Percentiles rank a stretch among this genome's conserved stretches.
phyloP scores from a whole-genome alignment of 768 basidiomycete genomes.

The Roridomyces roridus region DNA sequence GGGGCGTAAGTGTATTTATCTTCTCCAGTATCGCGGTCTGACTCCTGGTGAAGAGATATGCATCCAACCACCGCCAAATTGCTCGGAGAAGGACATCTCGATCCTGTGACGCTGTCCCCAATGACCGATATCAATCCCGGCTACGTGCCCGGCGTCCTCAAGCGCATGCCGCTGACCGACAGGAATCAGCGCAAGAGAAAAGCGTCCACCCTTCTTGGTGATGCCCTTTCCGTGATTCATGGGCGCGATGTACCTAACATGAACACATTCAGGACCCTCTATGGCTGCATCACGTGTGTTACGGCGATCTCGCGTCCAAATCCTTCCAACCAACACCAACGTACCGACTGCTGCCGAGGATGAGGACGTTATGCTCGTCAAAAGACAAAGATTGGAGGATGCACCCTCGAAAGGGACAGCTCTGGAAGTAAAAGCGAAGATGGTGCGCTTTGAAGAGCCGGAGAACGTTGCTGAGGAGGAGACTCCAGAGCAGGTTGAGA shows the following conservation, averaged over 20 bases:
- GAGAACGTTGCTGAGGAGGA: constrained; percentile 26
- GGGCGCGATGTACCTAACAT: background rate
- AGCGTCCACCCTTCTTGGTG: constrained; percentile 68
- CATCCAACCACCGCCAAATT: constrained; percentile 66
- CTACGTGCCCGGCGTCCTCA: constrained; percentile 60
- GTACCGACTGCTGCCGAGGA: constrained; percentile 54
- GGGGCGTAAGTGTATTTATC: constrained; percentile 56
- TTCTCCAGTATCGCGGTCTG: background rate
- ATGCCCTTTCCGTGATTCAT: constrained; percentile 31
- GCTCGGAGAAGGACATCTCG: constrained; percentile 72
- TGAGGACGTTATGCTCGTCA: too few species aligned
- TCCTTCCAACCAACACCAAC: constrained; percentile 28
- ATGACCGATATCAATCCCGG: constrained; percentile 83
- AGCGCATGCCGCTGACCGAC: constrained; percentile 38
- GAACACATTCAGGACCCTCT: constrained; percentile 36
- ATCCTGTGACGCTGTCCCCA: constrained; percentile 70
- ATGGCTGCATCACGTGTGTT: constrained; percentile 46
- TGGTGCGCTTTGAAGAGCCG: constrained; percentile 15
- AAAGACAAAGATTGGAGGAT: too few species aligned
- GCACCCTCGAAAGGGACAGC: too few species aligned
- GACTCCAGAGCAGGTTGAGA: constrained; percentile 17
- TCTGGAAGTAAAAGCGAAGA: background rate
- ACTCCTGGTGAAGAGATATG: constrained; percentile 55
- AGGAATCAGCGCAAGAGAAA: constrained; percentile 51
- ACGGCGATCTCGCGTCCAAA: constrained; percentile 31